A percentile compares a stretch with the other conserved stretches of the same genome.
These are phyloP conservation scores for Agarophyton chilense DNA, from an alignment of 23 red algal species.

Conservation along the genomic window DNA sequence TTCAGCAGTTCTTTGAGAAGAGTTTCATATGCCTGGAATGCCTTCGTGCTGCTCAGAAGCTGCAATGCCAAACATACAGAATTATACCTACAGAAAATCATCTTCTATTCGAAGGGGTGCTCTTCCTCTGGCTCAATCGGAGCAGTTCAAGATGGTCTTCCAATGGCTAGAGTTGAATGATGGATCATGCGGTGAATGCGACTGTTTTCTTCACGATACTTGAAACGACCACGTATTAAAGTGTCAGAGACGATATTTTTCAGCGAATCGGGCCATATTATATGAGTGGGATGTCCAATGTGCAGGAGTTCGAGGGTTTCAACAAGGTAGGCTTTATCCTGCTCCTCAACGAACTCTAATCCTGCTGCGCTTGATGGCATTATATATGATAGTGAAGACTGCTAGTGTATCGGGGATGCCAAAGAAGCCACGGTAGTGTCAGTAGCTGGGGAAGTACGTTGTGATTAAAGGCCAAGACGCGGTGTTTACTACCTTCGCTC, in stretches of 20 bases:
- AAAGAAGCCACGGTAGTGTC: background rate
- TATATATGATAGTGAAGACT: background rate
- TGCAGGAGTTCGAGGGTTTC: slow-evolving; percentile 1
- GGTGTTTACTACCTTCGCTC: no score
- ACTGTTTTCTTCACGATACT: background rate
- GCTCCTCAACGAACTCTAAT: background rate
- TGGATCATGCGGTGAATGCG: background rate
- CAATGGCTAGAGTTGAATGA: background rate
- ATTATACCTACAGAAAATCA: background rate
- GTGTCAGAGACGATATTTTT: background rate
- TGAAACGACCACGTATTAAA: background rate
- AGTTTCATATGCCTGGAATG: background rate
- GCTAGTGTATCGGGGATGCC: background rate
- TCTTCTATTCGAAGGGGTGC: background rate
- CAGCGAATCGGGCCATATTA: background rate
- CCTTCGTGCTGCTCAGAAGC: background rate
- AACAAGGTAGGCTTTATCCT: background rate
- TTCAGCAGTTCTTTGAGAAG: background rate
- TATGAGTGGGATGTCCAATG: background rate
- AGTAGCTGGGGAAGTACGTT: no score
- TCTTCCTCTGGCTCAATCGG: background rate
- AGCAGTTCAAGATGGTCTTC: background rate
- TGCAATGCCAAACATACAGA: background rate
- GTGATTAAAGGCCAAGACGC: no score
- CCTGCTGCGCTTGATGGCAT: background rate